Base-by-base conservation (phyloP, 169 alveolate species). In the Plasmodium cynomolgi region DNA sequence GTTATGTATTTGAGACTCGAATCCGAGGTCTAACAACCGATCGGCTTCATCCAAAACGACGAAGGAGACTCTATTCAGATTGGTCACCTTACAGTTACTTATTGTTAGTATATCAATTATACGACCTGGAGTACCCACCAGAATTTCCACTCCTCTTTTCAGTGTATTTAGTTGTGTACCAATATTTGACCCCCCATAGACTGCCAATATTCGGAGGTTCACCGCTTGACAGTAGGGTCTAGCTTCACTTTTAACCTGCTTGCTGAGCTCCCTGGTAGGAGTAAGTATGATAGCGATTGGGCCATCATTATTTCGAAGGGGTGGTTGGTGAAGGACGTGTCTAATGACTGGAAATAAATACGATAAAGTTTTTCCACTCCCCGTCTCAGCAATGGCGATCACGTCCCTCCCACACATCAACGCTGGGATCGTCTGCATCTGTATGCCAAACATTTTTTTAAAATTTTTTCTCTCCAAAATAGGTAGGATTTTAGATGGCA, bases 351-450 rank as follows among this genome's bases (percentile, higher is more conserved):
- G 99, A 77, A 99, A 98, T 88, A 99, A 92, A 95, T 99, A 99
- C 15, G 99, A 99, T 47, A 99, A 93, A 3, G 99, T 99, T 96
- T 99, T 99, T 1, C 99, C 99, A 88, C 96, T 98, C 79, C 99
- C 99, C 9, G 99, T 99, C 92, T 99, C 99, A 0, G 99, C 99
- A 11, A 99, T 98, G 29, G 99, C 99, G 37, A 99, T 98, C 56
- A 99, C 97, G 94, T 99, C 99, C 72, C 99, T 90, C 54, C 99
- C 99, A 88, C 98, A 97, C 98, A 98, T 96, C 41, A 98, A 93
- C 34, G 99, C 98, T 1, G 99, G 99, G n/a, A 99, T 94, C 44
- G 97, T 95, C 80, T 99, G 99, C 98, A 99, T 98, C 96, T 99
- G 99, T 7, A 99, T 99, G 15, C 99, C 99, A 93, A 98, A 98